Evolutionary conservation across 208 protist species (phyloP).

Genomic region (Leptomonas seymouri): DNA sequence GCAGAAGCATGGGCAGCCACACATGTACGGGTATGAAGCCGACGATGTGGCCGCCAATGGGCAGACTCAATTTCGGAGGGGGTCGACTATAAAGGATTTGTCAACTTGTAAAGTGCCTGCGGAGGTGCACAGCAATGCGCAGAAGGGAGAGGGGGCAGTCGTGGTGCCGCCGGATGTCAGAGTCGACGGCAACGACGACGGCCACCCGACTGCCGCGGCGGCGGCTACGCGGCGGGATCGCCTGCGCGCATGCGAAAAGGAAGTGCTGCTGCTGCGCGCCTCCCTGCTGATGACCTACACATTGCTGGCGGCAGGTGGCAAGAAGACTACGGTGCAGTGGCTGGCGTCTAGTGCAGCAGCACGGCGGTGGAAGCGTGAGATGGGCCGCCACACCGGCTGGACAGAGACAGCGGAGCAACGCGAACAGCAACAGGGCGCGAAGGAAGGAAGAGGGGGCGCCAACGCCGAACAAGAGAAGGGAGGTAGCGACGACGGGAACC

Average conservation of each 20-base stretch:
- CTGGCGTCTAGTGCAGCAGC: background rate
- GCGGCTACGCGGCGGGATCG: background rate
- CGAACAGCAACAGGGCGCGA: background rate
- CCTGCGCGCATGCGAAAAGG: background rate
- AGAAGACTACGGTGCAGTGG: background rate
- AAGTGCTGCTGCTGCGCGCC: conserved; percentile 15
- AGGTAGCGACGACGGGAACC: background rate
- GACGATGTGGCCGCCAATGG: background rate
- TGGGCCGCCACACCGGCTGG: conserved; percentile 7
- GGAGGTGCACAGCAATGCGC: no score
- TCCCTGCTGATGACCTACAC: conserved; percentile 25
- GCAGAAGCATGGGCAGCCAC: conserved; percentile 7
- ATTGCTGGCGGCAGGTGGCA: conserved; percentile 8
- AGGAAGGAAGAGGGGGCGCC: background rate
- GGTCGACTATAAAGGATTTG: no score
- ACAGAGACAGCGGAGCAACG: background rate
- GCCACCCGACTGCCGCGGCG: background rate
- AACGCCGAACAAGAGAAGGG: no score
- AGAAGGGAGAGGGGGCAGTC: background rate
- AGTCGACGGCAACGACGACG: background rate
- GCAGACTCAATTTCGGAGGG: no score
- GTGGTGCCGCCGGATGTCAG: background rate
- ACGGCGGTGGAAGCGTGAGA: background rate
- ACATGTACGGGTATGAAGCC: background rate
- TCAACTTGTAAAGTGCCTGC: no score